Evolutionary conservation across 306 rosid species (phyloP).

Genomic region (Parietaria judaica): DNA sequence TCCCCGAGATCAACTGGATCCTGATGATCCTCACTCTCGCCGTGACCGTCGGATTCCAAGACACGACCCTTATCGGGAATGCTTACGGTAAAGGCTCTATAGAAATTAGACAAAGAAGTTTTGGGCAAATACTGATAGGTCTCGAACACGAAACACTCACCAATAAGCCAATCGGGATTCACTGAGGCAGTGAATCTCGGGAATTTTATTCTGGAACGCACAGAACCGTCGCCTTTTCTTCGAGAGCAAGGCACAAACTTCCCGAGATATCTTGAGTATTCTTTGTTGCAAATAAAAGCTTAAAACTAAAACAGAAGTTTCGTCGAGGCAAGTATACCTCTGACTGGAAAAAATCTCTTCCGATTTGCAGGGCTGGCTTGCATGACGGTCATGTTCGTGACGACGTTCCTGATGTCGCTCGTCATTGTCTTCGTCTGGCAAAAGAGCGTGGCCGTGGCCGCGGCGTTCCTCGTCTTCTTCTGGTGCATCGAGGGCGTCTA

Average conservation of each 20-base stretch:
- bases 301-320: too few relatives aligned
- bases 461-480: conserved; percentile 47
- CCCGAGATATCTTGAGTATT: too few relatives aligned
- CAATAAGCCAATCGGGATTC: too few relatives aligned
- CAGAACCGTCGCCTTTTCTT: too few relatives aligned
- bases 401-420: conserved; percentile 77
- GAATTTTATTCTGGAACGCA: too few relatives aligned
- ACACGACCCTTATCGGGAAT: conserved; percentile 71
- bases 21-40: conserved; percentile 82
- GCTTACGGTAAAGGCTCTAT: conserved; percentile 53
- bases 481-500: conserved; percentile 73
- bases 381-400: conserved; percentile 65
- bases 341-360: conserved; percentile 14
- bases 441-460: conserved; percentile 43
- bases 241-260: too few relatives aligned
- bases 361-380: conserved; percentile 70
- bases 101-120: too few relatives aligned
- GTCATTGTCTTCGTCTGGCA: conserved; percentile 71
- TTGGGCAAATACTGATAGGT: too few relatives aligned
- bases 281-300: too few relatives aligned
- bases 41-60: conserved; percentile 72
- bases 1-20: conserved; percentile 92
- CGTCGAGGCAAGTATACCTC: not conserved
- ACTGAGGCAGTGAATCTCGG: too few relatives aligned
- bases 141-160: too few relatives aligned